These are phyloP conservation scores for Ophiosphaerella herpotricha DNA, from an alignment of 2,329 filamentous ascomycete species.

Conservation along the genomic window DNA sequence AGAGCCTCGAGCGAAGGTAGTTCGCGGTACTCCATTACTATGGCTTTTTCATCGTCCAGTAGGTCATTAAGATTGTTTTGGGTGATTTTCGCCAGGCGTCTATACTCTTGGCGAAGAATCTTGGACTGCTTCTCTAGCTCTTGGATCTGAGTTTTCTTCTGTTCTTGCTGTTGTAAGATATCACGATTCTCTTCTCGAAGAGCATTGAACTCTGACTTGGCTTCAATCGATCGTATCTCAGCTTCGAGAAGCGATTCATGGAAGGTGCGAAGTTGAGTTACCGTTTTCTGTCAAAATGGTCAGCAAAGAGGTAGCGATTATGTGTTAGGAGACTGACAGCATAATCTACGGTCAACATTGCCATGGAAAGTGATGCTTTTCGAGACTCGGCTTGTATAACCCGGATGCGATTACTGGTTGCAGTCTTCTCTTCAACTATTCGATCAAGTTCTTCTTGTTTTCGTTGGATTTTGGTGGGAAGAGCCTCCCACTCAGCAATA, in stretches of 20 bases:
- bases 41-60: slow-evolving; percentile 29
- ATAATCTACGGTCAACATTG: slow-evolving; percentile 56
- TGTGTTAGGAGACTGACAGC: slow-evolving; percentile 49
- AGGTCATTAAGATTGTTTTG: slow-evolving; percentile 21
- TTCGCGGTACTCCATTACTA: slow-evolving; percentile 24
- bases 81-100: slow-evolving; percentile 18
- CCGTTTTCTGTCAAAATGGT: slow-evolving; percentile 54
- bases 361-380: slow-evolving; percentile 47
- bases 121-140: slow-evolving; percentile 20
- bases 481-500: slow-evolving; percentile 64
- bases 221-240: slow-evolving; percentile 75
- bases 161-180: slow-evolving; percentile 42
- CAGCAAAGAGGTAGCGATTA: not conserved
- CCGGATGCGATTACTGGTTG: slow-evolving; percentile 54
- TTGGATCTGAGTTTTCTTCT: slow-evolving; percentile 18
- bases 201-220: slow-evolving; percentile 74
- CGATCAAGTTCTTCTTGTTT: slow-evolving; percentile 54
- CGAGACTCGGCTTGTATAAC: slow-evolving; percentile 51
- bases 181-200: slow-evolving; percentile 66
- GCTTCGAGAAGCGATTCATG: slow-evolving; percentile 70
- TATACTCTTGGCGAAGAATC: slow-evolving; percentile 13
- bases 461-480: slow-evolving; percentile 69
- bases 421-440: slow-evolving; percentile 46
- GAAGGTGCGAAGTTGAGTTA: slow-evolving; percentile 65
- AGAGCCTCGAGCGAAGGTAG: slow-evolving; percentile 59